Percentiles rank a stretch among this genome's conserved stretches.
Conservation (phyloP, 345 rosid genomes). For the Hypericum androsaemum region DNA sequence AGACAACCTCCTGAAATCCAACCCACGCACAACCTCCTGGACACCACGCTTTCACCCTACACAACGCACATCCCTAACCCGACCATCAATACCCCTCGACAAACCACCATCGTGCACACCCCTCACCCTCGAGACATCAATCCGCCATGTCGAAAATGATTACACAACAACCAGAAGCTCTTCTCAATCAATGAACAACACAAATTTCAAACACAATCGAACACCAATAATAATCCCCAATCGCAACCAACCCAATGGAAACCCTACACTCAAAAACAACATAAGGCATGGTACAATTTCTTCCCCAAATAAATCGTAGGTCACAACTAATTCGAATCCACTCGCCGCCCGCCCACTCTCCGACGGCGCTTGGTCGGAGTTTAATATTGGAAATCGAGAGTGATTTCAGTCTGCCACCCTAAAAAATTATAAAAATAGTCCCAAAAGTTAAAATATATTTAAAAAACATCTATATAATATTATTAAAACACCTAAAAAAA, state of each 20-base stretch:
- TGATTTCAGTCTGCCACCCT: too few species aligned
- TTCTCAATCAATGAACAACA: constrained; percentile 33
- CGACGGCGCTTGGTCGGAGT: too few species aligned
- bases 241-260: constrained; percentile 10
- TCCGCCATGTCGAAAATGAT: constrained; percentile 67
- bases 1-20: constrained; percentile 5
- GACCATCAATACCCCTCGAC: constrained; percentile 9
- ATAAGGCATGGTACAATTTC: neutral
- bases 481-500: too few species aligned
- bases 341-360: too few species aligned
- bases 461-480: too few species aligned
- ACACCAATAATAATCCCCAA: constrained; percentile 2
- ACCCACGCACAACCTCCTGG: neutral
- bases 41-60: neutral
- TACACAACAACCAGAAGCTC: constrained; percentile 44
- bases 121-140: constrained; percentile 40
- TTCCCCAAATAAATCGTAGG: too few species aligned
- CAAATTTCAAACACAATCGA: constrained; percentile 7
- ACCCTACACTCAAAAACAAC: constrained; percentile 18
- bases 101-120: constrained; percentile 27
- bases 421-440: too few species aligned
- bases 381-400: too few species aligned
- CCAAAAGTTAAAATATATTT: too few species aligned
- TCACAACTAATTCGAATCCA: too few species aligned
- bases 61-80: constrained; percentile 3